A percentile compares a stretch with the other conserved stretches of the same genome.
Evolutionary conservation across 176 grass and related monocot genomes (phyloP).

Genomic region (Neostapfia colusana): DNA sequence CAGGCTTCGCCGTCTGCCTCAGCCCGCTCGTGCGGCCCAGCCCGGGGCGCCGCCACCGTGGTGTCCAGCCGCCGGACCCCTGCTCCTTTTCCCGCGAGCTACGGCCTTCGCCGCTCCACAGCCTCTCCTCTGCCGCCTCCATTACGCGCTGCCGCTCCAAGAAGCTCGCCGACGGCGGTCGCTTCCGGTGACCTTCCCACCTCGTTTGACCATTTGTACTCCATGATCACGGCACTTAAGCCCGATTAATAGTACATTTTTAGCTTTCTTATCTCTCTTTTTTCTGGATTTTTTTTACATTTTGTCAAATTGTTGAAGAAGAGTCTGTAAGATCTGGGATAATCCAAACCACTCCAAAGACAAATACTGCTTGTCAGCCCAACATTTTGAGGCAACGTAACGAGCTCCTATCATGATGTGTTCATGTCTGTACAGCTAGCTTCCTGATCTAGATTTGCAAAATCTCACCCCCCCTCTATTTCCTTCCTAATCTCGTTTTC

Average conservation of each 20-base stretch:
- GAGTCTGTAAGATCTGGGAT: constrained; percentile 37
- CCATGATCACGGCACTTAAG: not conserved
- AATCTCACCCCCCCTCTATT: not conserved
- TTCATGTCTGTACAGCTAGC: constrained; percentile 35
- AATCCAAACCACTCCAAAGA: constrained; percentile 37
- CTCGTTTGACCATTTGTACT: constrained; percentile 10
- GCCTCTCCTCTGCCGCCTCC: constrained; percentile 32
- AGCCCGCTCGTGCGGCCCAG: constrained; percentile 84
- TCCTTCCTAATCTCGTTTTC: not conserved
- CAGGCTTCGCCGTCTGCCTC: constrained; percentile 74
- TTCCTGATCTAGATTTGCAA: constrained; percentile 33
- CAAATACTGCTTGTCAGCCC: constrained; percentile 30
- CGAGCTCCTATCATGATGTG: not conserved
- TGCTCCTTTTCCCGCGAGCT: constrained; percentile 57
- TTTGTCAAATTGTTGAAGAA: constrained; percentile 38
- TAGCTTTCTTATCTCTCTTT: constrained; percentile 30
- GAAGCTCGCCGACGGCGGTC: constrained; percentile 66
- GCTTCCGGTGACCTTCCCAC: constrained; percentile 55
- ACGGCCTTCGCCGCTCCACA: constrained; percentile 64
- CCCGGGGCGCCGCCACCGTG: constrained; percentile 50
- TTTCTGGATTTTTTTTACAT: constrained; percentile 26
- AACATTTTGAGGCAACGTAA: constrained; percentile 32
- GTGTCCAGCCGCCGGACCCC: constrained; percentile 41
- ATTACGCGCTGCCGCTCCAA: constrained; percentile 62
- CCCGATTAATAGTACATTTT: not conserved